Conservation (phyloP, 257 asterid genomes). For the Agastache rugosa region DNA sequence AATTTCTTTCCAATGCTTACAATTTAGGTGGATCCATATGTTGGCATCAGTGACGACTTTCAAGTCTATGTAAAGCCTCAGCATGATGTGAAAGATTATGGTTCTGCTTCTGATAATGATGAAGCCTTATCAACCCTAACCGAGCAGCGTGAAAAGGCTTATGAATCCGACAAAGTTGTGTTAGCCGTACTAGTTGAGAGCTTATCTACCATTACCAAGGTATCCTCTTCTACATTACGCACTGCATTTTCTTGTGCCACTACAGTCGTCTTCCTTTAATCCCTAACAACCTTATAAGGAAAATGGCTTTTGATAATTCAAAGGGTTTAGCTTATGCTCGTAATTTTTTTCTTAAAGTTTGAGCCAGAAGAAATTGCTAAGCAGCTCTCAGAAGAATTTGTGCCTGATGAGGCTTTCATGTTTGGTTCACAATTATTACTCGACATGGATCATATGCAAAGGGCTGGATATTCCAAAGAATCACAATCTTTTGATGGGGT, state of each 20-base stretch:
- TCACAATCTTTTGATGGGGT: constrained; percentile 88
- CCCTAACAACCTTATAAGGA: neutral
- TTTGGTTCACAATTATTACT: constrained; percentile 74
- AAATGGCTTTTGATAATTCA: neutral
- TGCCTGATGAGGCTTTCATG: constrained; percentile 84
- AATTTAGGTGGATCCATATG: constrained; percentile 78
- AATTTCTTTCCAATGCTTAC: constrained; percentile 18
- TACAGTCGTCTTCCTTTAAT: neutral
- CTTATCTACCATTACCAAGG: constrained; percentile 72
- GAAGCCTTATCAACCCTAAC: constrained; percentile 68
- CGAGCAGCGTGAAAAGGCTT: constrained; percentile 57
- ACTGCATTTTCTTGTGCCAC: constrained; percentile 6
- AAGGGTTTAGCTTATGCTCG: neutral
- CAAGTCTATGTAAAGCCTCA: constrained; percentile 76
- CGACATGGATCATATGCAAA: constrained; percentile 62
- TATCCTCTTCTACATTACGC: constrained; percentile 32
- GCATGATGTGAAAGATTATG: constrained; percentile 59
- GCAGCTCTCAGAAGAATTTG: constrained; percentile 79
- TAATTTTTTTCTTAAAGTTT: constrained; percentile 49
- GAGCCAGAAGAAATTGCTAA: constrained; percentile 68
- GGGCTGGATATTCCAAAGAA: constrained; percentile 59
- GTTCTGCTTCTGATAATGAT: constrained; percentile 66
- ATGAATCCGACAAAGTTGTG: constrained; percentile 57
- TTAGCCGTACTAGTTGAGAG: constrained; percentile 56
- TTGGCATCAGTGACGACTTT: constrained; percentile 83